Conservation (phyloP, 768 basidiomycete genomes). For the Boletus speciosus region DNA sequence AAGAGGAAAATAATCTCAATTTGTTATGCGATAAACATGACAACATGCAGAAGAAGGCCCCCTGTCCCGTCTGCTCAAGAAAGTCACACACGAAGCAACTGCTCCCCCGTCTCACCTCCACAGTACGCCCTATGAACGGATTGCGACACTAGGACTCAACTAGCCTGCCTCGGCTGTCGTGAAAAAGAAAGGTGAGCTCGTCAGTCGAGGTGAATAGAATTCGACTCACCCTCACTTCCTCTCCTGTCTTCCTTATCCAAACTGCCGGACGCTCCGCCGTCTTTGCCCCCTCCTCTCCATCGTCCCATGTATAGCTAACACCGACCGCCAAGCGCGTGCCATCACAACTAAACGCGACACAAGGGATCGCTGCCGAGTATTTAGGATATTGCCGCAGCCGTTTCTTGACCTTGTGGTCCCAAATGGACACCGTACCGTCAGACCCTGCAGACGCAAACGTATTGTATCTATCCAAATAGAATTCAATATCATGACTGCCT, state of each 20-base stretch:
- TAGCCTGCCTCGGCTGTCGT: conserved; percentile 21
- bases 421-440: conserved; percentile 90
- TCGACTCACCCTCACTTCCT: conserved; percentile 68
- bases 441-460: conserved; percentile 96
- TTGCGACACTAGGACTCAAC: background rate
- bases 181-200: no score
- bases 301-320: conserved; percentile 87
- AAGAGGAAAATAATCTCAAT: background rate
- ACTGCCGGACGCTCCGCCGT: conserved; percentile 60
- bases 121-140: background rate
- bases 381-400: conserved; percentile 87
- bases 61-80: background rate
- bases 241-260: conserved; percentile 61
- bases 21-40: background rate
- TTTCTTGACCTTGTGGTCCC: conserved; percentile 98
- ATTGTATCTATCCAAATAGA: conserved; percentile 55
- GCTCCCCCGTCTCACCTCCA: background rate
- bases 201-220: background rate
- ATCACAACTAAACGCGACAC: conserved; percentile 79
- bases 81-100: background rate
- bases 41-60: background rate
- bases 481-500: background rate
- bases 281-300: conserved; percentile 71
- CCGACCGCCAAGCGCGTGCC: conserved; percentile 82
- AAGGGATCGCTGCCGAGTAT: conserved; percentile 70